Percentiles rank a stretch among this genome's conserved stretches.
Evolutionary conservation across 2,329 filamentous ascomycete genomes (phyloP).

Genomic region (Teratosphaeriaceae sp.): DNA sequence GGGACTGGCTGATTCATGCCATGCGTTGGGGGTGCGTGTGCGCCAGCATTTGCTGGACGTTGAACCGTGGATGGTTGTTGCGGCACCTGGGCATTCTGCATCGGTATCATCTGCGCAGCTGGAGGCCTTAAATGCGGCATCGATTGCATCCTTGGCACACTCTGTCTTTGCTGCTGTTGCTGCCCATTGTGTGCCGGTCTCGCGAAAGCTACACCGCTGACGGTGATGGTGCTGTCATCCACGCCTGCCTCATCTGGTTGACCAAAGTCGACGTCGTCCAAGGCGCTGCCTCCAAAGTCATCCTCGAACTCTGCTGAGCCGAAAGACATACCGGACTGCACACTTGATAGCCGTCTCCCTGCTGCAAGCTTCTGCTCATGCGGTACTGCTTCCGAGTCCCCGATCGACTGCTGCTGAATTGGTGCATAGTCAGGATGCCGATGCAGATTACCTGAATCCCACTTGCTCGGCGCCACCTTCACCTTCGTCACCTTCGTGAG

Average conservation of each 20-base stretch:
- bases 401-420: slow-evolving; percentile 49
- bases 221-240: slow-evolving; percentile 25
- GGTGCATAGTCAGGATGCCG: slow-evolving; percentile 68
- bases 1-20: too few relatives aligned
- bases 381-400: slow-evolving; percentile 12
- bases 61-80: slow-evolving; percentile 17
- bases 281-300: slow-evolving; percentile 49
- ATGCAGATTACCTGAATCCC: slow-evolving; percentile 72
- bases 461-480: slow-evolving; percentile 71
- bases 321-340: slow-evolving; percentile 27
- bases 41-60: slow-evolving; percentile 14
- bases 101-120: slow-evolving; percentile 19
- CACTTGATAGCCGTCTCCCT: slow-evolving; percentile 21
- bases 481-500: slow-evolving; percentile 83
- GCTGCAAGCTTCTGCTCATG: slow-evolving; percentile 10
- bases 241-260: slow-evolving; percentile 73
- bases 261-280: slow-evolving; percentile 51
- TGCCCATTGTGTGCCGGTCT: slow-evolving; percentile 17
- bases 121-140: slow-evolving; percentile 26
- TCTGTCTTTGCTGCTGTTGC: slow-evolving; percentile 17
- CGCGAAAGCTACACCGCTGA: too few relatives aligned
- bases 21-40: not conserved
- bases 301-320: slow-evolving; percentile 44
- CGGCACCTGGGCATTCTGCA: slow-evolving; percentile 12
- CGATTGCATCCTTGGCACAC: slow-evolving; percentile 23